Conservation (phyloP, 495 filamentous ascomycete genomes). For the Bacidia rubella region DNA sequence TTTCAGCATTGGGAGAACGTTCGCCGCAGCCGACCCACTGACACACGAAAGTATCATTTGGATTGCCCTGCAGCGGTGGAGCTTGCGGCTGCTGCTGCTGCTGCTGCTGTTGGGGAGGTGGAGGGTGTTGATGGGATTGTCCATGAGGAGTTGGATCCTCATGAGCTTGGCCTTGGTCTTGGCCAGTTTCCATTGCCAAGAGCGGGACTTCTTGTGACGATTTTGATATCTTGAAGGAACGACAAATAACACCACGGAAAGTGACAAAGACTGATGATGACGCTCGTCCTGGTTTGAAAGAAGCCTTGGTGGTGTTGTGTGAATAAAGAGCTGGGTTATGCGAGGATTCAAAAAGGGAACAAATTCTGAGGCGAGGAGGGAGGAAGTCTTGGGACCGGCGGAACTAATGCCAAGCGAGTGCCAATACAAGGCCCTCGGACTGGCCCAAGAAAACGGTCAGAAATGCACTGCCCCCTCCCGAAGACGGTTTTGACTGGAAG, state of each 20-base stretch:
- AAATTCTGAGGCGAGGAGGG: background rate
- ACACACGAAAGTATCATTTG: slow-evolving; percentile 53
- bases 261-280: background rate
- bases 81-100: background rate
- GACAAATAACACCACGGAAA: background rate
- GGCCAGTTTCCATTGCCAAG: slow-evolving; percentile 2
- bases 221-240: background rate
- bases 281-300: background rate
- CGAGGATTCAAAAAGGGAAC: background rate
- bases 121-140: slow-evolving; percentile 23
- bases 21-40: slow-evolving; percentile 82
- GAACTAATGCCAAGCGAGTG: background rate
- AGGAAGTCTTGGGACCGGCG: background rate
- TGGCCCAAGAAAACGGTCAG: background rate
- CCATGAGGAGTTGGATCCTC: slow-evolving; percentile 6
- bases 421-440: background rate
- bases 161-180: background rate
- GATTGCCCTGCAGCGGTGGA: background rate
- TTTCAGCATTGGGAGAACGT: slow-evolving; percentile 62
- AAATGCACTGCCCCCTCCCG: background rate
- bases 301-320: background rate
- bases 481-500: background rate
- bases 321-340: background rate
- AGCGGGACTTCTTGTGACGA: background rate
- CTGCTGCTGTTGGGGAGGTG: slow-evolving; percentile 19